Evolutionary conservation across 2,329 filamentous ascomycete genomes (phyloP).

Genomic region (Colletotrichum endophyticum): DNA sequence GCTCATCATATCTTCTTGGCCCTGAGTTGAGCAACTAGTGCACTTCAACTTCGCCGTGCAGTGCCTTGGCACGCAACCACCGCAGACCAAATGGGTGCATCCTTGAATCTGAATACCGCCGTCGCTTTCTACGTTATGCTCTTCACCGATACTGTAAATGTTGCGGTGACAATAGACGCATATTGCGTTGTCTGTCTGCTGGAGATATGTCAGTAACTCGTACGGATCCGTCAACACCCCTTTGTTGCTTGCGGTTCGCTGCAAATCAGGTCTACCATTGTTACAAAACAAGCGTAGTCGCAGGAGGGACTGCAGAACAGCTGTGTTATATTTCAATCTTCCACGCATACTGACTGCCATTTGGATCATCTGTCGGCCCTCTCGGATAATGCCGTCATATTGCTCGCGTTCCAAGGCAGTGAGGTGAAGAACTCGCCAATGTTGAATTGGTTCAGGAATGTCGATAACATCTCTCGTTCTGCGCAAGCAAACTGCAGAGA

Average conservation of each 20-base stretch:
- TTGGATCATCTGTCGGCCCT: not conserved
- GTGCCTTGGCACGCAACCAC: not conserved
- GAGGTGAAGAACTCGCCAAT: not conserved
- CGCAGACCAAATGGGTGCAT: not conserved
- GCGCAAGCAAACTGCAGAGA: not conserved
- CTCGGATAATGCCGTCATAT: accelerated
- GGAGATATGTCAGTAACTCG: not conserved
- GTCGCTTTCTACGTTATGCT: not conserved
- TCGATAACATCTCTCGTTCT: not conserved
- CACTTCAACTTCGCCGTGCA: not conserved
- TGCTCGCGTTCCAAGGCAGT: not conserved
- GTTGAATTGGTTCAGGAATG: not conserved
- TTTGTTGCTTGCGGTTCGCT: accelerated
- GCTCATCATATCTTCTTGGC: no score
- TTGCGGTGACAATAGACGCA: not conserved
- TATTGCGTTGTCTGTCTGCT: not conserved
- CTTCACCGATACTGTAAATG: not conserved
- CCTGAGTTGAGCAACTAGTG: no score
- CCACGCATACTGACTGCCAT: not conserved
- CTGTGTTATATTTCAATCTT: not conserved
- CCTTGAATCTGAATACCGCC: not conserved
- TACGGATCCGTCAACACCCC: not conserved
- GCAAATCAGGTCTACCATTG: accelerated
- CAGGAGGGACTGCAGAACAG: not conserved
- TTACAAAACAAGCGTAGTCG: not conserved